Conservation (phyloP, 495 filamentous ascomycete species). For the Bathelium albidoporum region DNA sequence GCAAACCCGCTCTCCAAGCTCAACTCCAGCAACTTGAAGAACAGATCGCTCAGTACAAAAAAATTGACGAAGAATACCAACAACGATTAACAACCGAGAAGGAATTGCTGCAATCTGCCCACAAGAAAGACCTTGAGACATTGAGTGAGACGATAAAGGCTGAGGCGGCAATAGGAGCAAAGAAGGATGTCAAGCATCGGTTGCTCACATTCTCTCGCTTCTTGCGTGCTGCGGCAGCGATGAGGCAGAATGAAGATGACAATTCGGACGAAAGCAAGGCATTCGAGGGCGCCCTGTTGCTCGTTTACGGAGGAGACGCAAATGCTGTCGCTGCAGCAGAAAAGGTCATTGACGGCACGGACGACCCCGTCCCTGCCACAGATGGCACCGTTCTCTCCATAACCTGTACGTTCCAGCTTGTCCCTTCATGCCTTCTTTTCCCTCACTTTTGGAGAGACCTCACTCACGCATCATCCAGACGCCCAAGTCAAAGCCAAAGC, state of each 20-base stretch:
- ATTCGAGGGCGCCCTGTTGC: conserved; percentile 78
- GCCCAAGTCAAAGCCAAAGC: conserved; percentile 56
- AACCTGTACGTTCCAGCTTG: conserved; percentile 64
- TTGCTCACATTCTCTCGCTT: conserved; percentile 35
- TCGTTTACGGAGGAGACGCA: conserved; percentile 79
- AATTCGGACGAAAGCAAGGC: conserved; percentile 66
- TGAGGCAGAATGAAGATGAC: conserved; percentile 52
- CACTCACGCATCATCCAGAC: conserved; percentile 39
- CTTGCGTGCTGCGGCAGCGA: conserved; percentile 44
- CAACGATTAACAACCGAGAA: conserved; percentile 57
- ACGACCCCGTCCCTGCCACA: conserved; percentile 59
- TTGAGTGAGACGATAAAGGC: conserved; percentile 40
- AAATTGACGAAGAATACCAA: conserved; percentile 70
- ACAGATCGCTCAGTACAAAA: conserved; percentile 72
- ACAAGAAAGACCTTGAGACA: conserved; percentile 62
- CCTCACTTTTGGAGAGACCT: not conserved
- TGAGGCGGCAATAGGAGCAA: conserved; percentile 50
- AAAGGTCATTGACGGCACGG: conserved; percentile 71
- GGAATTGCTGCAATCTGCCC: conserved; percentile 56
- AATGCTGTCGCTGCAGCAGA: conserved; percentile 71
- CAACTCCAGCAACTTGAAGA: conserved; percentile 68
- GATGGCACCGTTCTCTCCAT: conserved; percentile 53
- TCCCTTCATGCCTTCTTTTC: not conserved
- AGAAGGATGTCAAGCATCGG: conserved; percentile 41
- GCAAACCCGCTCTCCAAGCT: conserved; percentile 78